Percentiles rank a stretch among this genome's conserved stretches.
Conservation (phyloP, 208 protist genomes). For the Herpetomonas tarakana region DNA sequence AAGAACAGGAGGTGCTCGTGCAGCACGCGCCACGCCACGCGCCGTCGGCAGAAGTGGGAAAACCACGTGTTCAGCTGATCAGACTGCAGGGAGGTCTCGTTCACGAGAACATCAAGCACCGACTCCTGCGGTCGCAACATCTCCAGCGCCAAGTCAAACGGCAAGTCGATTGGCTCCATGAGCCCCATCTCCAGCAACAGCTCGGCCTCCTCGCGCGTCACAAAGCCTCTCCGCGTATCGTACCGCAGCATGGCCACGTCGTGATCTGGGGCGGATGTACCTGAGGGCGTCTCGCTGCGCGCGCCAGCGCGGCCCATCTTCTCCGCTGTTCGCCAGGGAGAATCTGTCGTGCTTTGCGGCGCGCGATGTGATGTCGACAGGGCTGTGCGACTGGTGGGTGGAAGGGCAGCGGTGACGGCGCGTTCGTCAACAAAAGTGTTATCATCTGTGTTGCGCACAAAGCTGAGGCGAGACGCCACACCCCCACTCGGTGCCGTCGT, state of each 20-base stretch:
- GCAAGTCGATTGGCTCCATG: conserved; percentile 16
- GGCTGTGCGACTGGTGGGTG: background rate
- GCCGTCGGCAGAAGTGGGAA: conserved; percentile 68
- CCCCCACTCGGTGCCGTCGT: background rate
- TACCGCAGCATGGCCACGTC: background rate
- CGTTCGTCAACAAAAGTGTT: conserved; percentile 7
- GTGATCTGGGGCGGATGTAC: background rate
- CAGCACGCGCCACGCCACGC: conserved; percentile 80
- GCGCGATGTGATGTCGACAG: background rate
- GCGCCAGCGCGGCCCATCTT: background rate
- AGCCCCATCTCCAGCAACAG: conserved; percentile 21
- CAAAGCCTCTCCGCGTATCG: background rate
- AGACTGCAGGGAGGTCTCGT: conserved; percentile 69
- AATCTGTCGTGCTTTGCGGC: background rate
- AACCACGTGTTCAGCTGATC: conserved; percentile 71
- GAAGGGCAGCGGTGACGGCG: background rate
- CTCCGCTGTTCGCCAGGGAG: background rate
- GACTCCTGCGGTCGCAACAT: conserved; percentile 66
- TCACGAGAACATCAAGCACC: conserved; percentile 75
- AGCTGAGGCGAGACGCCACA: background rate
- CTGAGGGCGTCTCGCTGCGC: conserved; percentile 3
- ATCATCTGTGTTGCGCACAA: conserved; percentile 15
- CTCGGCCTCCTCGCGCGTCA: conserved; percentile 33
- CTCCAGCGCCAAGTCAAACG: conserved; percentile 48
- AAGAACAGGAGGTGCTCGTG: conserved; percentile 83